phyloP scores from a whole-genome alignment of 1,284 basidiomycete genomes.

The Neonothopanus nambi region DNA sequence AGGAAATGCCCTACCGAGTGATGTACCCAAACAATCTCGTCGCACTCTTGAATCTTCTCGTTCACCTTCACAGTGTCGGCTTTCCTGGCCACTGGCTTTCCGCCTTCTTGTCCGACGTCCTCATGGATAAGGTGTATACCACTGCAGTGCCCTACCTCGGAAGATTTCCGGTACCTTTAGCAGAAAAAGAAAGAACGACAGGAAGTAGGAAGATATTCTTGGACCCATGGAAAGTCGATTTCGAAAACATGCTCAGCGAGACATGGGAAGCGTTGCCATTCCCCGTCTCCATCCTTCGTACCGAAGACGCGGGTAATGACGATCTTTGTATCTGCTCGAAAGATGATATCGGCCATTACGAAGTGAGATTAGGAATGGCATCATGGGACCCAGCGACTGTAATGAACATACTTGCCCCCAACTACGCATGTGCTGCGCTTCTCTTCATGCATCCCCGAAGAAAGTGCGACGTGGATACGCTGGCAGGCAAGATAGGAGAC shows the following conservation, averaged over 20 bases:
- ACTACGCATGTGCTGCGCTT: background rate
- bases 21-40: slow-evolving; percentile 39
- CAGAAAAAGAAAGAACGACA: slow-evolving; percentile 23
- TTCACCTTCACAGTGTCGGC: too few species aligned
- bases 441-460: background rate
- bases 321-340: too few species aligned
- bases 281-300: slow-evolving; percentile 25
- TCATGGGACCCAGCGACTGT: too few species aligned
- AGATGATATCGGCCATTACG: too few species aligned
- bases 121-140: slow-evolving; percentile 29
- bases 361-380: background rate
- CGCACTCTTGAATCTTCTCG: slow-evolving; percentile 35
- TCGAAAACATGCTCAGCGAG: slow-evolving; percentile 34
- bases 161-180: slow-evolving; percentile 29
- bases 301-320: slow-evolving; percentile 27
- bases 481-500: slow-evolving; percentile 2
- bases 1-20: slow-evolving; percentile 30
- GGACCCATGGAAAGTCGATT: slow-evolving; percentile 35
- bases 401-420: background rate
- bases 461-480: background rate
- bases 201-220: slow-evolving; percentile 27
- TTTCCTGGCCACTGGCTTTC: slow-evolving; percentile 37
- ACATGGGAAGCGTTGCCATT: slow-evolving; percentile 31
- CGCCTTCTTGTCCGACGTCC: slow-evolving; percentile 31
- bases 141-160: slow-evolving; percentile 28